Evolutionary conservation across 2,329 filamentous ascomycete genomes (phyloP), one percentile per base, ranked within the genome.

Genomic region (Sclerotiophoma versabilis): DNA sequence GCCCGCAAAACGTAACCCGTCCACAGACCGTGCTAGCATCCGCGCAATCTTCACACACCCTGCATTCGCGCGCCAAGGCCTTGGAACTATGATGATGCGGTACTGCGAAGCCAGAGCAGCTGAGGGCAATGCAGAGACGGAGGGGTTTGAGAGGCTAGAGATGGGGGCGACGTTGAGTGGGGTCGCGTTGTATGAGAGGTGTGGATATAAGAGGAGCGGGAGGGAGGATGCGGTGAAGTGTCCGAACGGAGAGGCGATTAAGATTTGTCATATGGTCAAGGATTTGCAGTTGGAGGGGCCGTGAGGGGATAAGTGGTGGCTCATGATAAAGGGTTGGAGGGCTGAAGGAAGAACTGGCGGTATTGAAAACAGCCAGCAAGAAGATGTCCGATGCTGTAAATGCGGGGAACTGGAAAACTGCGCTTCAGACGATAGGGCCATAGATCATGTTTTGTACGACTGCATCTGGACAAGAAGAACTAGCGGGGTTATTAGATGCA

Each of bases 81-180:
- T 75, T 6, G 72, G 72, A 0, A 75, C 71, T 2, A 75, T 74
- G 72, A 66, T 75, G 69, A 73, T 75, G 72, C 59, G 72, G 59
- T 66, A 70, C 53, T 75, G 72, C 43, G 72, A 75, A 48, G 62
- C 50, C 42, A 57, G 55, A 5, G 72, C 72, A 3, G 32, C 49
- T 2, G 65, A 62, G 11, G 69, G 64, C 0, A 27, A 19, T 2
- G 38, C 15, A 8, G 49, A 59, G 36, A 55, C 57, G 10, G 54
- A 47, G 0, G 72, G 72, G 4, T 75, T 72, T 37, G 37, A 22
- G 26, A 61, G 65, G 26, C 36, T 74, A 42, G 72, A 75, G 38
- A 75, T 75, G 72, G 72, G 72, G 6, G 70, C 69, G 5, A 75
- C 72, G 53, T 47, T 75, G 50, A 70, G 62, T 44, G 70, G 71